phyloP scores from a whole-genome alignment of 2,329 filamentous ascomycete species.

The Xylariaceae sp. region DNA sequence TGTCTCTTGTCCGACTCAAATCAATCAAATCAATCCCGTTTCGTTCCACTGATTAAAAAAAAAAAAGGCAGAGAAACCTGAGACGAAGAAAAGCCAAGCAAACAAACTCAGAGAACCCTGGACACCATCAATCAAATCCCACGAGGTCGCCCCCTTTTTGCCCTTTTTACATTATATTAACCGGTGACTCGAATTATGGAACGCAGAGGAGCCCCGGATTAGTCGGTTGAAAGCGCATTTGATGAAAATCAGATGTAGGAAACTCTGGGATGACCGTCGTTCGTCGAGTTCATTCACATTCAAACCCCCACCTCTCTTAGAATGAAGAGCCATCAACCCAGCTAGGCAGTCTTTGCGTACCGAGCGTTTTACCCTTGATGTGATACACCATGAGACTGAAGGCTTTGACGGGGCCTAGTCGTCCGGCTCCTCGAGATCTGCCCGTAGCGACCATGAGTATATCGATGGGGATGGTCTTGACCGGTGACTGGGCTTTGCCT shows the following conservation, averaged over 20 bases:
- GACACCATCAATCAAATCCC: background rate
- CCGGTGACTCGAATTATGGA: background rate
- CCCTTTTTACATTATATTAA: background rate
- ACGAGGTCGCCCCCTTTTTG: background rate
- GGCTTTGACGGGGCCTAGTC: conserved; percentile 42
- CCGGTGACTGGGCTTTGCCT: conserved; percentile 38
- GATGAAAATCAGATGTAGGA: background rate
- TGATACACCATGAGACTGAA: conserved; percentile 48
- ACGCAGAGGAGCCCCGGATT: background rate
- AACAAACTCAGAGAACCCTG: background rate
- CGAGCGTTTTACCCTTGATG: conserved; percentile 48
- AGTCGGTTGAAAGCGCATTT: background rate
- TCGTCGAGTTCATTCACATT: background rate
- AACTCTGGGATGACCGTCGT: background rate
- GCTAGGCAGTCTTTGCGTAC: conserved; percentile 38
- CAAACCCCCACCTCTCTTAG: conserved; percentile 23
- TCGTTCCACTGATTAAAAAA: background rate
- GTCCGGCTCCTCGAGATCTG: conserved; percentile 45
- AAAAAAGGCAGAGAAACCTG: background rate
- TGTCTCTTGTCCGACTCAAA: background rate
- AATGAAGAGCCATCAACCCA: conserved; percentile 47
- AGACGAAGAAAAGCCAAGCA: background rate
- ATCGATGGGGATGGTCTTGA: conserved; percentile 46
- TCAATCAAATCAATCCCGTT: background rate
- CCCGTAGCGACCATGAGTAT: conserved; percentile 45